Percentiles rank a stretch among this genome's conserved stretches.
phyloP scores from a whole-genome alignment of 805 yeast species.

The Kluyveromyces starmeri region DNA sequence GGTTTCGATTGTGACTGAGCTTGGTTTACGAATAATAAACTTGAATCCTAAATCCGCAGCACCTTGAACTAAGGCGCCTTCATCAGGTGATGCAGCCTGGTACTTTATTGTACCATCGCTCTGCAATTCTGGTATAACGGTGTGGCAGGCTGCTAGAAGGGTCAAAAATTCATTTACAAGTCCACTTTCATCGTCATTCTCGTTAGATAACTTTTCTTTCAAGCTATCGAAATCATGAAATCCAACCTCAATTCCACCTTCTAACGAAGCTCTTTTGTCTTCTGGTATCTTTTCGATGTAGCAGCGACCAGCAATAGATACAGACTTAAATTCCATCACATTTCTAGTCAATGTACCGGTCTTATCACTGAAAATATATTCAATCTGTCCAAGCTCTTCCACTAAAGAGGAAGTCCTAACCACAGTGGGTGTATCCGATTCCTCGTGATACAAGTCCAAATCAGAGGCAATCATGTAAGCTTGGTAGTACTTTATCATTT shows the following conservation, averaged over 20 bases:
- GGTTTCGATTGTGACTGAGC: constrained; percentile 57
- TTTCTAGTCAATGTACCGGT: constrained; percentile 96
- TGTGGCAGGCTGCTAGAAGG: constrained; percentile 85
- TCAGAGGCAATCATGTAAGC: constrained; percentile 92
- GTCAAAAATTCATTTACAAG: constrained; percentile 71
- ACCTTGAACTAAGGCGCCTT: constrained; percentile 96
- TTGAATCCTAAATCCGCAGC: constrained; percentile 83
- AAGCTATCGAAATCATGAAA: constrained; percentile 63
- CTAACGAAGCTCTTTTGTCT: constrained; percentile 62
- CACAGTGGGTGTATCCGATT: constrained; percentile 86
- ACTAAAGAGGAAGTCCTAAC: constrained; percentile 93
- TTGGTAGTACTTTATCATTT: constrained; percentile 89
- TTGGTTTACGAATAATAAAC: constrained; percentile 80
- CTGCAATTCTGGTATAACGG: constrained; percentile 86
- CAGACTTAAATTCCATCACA: constrained; percentile 92
- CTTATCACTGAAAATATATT: constrained; percentile 91
- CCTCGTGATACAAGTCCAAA: constrained; percentile 82
- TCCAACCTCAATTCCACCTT: constrained; percentile 78
- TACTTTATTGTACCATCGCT: constrained; percentile 65
- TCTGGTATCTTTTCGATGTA: constrained; percentile 88
- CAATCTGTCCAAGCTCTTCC: constrained; percentile 95
- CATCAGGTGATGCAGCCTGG: constrained; percentile 99
- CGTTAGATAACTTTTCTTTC: constrained; percentile 36
- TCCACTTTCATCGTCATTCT: constrained; percentile 37
- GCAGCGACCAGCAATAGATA: constrained; percentile 87